Evolutionary conservation across 441 rosid genomes (phyloP), one percentile per base, ranked within the genome.

Genomic region (Macaranga tanarius): DNA sequence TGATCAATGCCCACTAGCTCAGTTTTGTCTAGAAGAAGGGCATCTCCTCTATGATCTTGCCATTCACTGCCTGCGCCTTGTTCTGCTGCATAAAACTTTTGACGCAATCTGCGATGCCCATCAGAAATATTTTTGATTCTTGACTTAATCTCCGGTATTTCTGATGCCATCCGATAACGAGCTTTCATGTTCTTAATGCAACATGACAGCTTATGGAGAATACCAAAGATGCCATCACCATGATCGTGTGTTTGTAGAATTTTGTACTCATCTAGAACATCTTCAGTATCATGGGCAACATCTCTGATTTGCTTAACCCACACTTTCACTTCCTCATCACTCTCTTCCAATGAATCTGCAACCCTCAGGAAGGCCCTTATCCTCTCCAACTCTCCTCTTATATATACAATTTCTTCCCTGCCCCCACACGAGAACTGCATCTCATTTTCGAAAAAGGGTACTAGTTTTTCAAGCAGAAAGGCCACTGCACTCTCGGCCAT

Each of bases 301-400:
- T 87, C 86, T 52, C 86, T 71, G 5, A 85, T 58, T 66, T 87
- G 83, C 80, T 74, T 79, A 19, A 87, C 80, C 88, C 85, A 83
- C 15, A 77, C 80, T 56, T 77, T 80, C 63, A 79, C 75, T 59
- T 80, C 84, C 40, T 79, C 74, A 13, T 84, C 80, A 0, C 65
- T 75, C 61, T 79, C 85, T 58, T 75, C 82, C 16, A 74, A 16
- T 4, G 80, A 25, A 56, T 86, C 87, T 31, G 83, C 84, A 20
- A 59, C 57, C 69, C 80, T 79, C 23, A 82, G 73, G 81, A 81
- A 78, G 25, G 83, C 85, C 63, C 17, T 58, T 62, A 74, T 64
- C 50, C 69, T 72, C 75, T 80, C 78, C 50, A 84, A 17, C 64
- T 86, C 86, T 34, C 38, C 38, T 34, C 38, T 34, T 34, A 34